phyloP scores from a whole-genome alignment of 331 rosid species.

The Telfairia occidentalis region DNA sequence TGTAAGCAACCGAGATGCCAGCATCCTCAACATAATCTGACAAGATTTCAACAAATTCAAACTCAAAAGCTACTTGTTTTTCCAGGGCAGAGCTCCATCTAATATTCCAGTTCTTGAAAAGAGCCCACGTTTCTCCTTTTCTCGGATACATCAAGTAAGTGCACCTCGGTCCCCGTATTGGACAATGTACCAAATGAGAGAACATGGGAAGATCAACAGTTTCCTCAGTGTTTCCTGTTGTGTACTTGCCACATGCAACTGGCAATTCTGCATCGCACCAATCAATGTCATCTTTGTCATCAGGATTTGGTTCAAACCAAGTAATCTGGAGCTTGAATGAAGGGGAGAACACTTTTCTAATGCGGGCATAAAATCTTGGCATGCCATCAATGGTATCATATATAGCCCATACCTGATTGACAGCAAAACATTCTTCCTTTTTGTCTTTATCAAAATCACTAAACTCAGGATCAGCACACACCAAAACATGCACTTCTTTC shows the following conservation, averaged over 20 bases:
- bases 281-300: constrained; percentile 22
- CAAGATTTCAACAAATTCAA: constrained; percentile 34
- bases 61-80: constrained; percentile 17
- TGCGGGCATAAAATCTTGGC: constrained; percentile 44
- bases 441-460: constrained; percentile 26
- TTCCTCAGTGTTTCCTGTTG: constrained; percentile 17
- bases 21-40: constrained; percentile 23
- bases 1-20: constrained; percentile 30
- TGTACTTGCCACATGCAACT: constrained; percentile 37
- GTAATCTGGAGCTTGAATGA: constrained; percentile 29
- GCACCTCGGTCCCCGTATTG: constrained; percentile 11
- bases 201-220: constrained; percentile 16
- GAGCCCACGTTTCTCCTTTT: constrained; percentile 52
- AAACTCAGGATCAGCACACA: constrained; percentile 31
- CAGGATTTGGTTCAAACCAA: constrained; percentile 40
- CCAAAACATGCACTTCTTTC: neutral
- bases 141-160: constrained; percentile 27
- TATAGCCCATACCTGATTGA: constrained; percentile 34
- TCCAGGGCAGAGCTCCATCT: constrained; percentile 33
- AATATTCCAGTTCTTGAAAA: constrained; percentile 47
- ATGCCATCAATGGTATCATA: constrained; percentile 33
- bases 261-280: constrained; percentile 34
- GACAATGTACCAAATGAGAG: constrained; percentile 35
- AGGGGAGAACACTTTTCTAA: constrained; percentile 30
- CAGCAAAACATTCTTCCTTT: constrained; percentile 19